Base-by-base conservation (phyloP, 2,329 filamentous ascomycete species). In the Xylaria sp. region DNA sequence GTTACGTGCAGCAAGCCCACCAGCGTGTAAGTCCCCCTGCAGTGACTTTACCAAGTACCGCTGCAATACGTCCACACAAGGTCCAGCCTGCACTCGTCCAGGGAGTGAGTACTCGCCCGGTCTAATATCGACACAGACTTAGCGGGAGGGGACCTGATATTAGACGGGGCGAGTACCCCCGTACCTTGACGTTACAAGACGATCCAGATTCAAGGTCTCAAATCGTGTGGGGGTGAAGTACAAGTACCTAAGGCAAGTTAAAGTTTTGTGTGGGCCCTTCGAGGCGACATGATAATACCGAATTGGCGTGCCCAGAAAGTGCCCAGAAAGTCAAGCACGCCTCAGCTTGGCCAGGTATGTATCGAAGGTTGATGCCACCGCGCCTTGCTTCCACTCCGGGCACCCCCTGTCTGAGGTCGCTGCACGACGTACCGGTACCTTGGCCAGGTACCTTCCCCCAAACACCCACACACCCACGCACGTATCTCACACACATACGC, bases 151-250 rank as follows among this genome's bases (percentile, higher is more conserved):
- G 16, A 16, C 16, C 16, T 16, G 16, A 16, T 16, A 16, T 16
- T 16, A 16, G 16, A 16, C 16, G 16, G 16, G 16, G 16, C 16
- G 16, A 16, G 16, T 30, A 30, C 23, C 23, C 5, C 23, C 23
- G 23, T 30, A 30, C 23, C 23, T 30, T 30, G 23, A 30, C 23
- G 23, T 30, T 30, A 30, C 23, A 54, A 59, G 54, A 52, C 61
- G 54, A 61, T 57, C 59, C 51, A 63, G 61, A 64, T 64, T 60
- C 58, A 39, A 35, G 55, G 49, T 53, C 23, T 47, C 39, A 52
- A 54, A 52, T 50, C 59, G 59, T 48, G 59, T 58, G 61, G 62
- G 58, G 53, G 19, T 48, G 10, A 18, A n/a, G 44, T 47, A 16
- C 13, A 18, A n/a, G 44, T 47, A 16, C 13, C 13, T 47, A 47